Evolutionary conservation across 208 protist genomes (phyloP).

Genomic region (Herpetomonas muscarum): DNA sequence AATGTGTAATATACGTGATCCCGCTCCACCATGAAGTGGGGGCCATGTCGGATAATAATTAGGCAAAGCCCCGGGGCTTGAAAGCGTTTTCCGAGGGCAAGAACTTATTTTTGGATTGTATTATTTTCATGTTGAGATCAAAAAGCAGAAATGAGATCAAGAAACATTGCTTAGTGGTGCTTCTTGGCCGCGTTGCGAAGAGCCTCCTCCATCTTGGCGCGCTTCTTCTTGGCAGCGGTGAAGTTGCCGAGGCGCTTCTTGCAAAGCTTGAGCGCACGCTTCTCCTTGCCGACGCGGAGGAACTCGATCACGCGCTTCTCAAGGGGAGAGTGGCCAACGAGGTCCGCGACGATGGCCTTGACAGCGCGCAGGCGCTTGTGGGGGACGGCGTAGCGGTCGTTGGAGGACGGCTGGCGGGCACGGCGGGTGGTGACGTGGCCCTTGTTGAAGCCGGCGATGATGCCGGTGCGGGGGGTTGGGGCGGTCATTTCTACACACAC

Average conservation of each 20-base stretch:
- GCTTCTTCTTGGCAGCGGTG: conserved; percentile 90
- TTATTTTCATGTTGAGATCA: too few relatives aligned
- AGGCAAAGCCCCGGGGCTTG: too few relatives aligned
- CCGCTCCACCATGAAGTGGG: too few relatives aligned
- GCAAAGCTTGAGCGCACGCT: conserved; percentile 93
- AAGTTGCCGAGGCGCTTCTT: conserved; percentile 93
- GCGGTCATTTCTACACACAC: conserved; percentile 44
- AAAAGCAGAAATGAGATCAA: conserved; percentile 20
- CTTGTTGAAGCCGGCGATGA: conserved; percentile 92
- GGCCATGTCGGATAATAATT: too few relatives aligned
- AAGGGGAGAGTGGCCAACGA: conserved; percentile 90
- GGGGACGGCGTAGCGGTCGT: conserved; percentile 81
- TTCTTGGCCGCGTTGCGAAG: conserved; percentile 87
- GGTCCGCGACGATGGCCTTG: conserved; percentile 88
- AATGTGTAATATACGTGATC: too few relatives aligned
- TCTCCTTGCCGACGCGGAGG: conserved; percentile 93
- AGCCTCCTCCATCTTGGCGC: conserved; percentile 88
- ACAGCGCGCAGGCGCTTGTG: conserved; percentile 90
- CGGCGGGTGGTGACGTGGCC: conserved; percentile 88
- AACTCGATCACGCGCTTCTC: conserved; percentile 93
- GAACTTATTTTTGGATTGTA: too few relatives aligned
- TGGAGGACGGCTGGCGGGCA: conserved; percentile 58
- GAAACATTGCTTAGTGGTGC: conserved; percentile 40
- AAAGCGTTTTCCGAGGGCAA: too few relatives aligned
- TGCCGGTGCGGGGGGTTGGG: conserved; percentile 78